Evolutionary conservation across 2,329 filamentous ascomycete species (phyloP), one percentile per base, ranked within the genome.

Genomic region (Rutstroemia sp.): DNA sequence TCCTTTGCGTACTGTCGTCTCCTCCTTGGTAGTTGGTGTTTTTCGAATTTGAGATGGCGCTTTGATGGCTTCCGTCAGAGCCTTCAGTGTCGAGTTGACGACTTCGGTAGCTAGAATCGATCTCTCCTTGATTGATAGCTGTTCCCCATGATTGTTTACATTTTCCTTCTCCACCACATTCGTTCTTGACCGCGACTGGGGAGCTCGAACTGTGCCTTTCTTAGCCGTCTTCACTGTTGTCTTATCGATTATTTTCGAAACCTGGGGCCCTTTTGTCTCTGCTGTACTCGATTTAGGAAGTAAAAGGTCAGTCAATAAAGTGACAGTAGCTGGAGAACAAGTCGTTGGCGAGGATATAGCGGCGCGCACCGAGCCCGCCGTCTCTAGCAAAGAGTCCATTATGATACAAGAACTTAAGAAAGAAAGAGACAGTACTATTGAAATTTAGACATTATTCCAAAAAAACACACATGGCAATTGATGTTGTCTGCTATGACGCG

Each of bases 91-190:
- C 6, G 76, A 75, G 68, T 92, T 92, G 64, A 90, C 82, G 38
- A 89, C 76, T 59, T 90, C 81, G 0, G 87, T 89, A 12, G 88
- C 87, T 38, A 92, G 72, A 46, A 81, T 75, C 51, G 83, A 83
- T 68, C 79, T 82, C 57, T 89, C 86, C 63, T 79, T 81, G 5
- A 75, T 67, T 4, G 78, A 73, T 30, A 86, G 69, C 48, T 73
- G 71, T 51, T 73, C 72, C 37, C 47, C 59, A 38, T 59, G 54
- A 27, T 46, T 51, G 38, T 70, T 69, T 46, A 30, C 17, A 17
- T 44, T 55, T 55, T 50, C 38, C 46, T 50, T 55, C n/a, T 50
- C 46, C 58, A 67, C 62, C 27, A 62, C 63, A 48, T 58, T 63
- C 17, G 41, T 53, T 51, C 48, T 64, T 2, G 62, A 52, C 45